Percentiles rank a stretch among this genome's conserved stretches.
Evolutionary conservation across 2,329 filamentous ascomycete genomes (phyloP).

Genomic region (Claviceps purpurea): DNA sequence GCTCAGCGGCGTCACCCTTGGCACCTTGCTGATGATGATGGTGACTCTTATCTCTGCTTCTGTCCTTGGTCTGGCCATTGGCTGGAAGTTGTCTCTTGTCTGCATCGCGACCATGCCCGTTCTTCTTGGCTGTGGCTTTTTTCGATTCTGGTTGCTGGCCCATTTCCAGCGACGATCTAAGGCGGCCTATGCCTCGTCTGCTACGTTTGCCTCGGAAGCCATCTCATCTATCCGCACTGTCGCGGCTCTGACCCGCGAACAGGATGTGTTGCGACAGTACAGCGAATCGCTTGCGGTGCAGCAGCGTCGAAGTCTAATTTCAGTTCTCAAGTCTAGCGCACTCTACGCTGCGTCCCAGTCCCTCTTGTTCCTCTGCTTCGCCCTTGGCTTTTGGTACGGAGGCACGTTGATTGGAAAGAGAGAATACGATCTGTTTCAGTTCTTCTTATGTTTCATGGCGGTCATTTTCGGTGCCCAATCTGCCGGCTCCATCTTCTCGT

Average conservation of each 20-base stretch:
- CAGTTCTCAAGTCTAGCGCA: constrained; percentile 60
- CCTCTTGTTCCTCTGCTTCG: constrained; percentile 69
- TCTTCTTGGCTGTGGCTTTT: constrained; percentile 68
- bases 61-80: constrained; percentile 55
- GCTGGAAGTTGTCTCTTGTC: constrained; percentile 80
- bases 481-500: constrained; percentile 78
- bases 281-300: constrained; percentile 52
- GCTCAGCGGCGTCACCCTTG: constrained; percentile 74
- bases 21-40: constrained; percentile 66
- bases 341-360: constrained; percentile 81
- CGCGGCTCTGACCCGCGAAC: constrained; percentile 75
- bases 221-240: constrained; percentile 91
- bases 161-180: constrained; percentile 70
- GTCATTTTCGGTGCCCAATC: constrained; percentile 89
- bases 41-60: constrained; percentile 71
- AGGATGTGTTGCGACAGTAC: constrained; percentile 65
- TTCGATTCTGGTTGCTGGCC: constrained; percentile 73
- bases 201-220: constrained; percentile 82
- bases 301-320: constrained; percentile 53
- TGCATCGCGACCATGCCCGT: constrained; percentile 68
- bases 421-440: constrained; percentile 71
- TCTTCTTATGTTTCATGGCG: constrained; percentile 81
- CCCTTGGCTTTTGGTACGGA: constrained; percentile 88
- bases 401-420: constrained; percentile 56
- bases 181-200: constrained; percentile 64